These are phyloP conservation scores for Bolboschoenus planiculmis DNA, from an alignment of 176 grass and related monocot species.

Conservation along the genomic window DNA sequence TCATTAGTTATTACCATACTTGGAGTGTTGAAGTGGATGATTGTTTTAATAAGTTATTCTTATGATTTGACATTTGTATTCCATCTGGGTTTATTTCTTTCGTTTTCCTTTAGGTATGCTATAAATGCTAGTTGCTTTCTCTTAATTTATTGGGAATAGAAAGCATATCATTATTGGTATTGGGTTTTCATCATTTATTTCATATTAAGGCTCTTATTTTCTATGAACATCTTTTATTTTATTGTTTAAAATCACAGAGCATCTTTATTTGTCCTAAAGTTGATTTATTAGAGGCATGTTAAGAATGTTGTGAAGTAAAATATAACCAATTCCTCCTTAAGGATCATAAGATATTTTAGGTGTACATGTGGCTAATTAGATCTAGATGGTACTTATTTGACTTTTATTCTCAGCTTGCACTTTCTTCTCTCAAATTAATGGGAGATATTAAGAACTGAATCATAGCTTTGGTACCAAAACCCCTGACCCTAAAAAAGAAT, in stretches of 20 bases:
- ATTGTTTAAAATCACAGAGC: not conserved
- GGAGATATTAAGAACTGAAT: not conserved
- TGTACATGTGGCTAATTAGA: not conserved
- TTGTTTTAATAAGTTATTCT: not conserved
- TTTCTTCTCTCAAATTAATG: not conserved
- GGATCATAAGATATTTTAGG: too few species aligned
- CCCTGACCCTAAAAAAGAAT: not conserved
- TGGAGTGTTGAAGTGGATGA: not conserved
- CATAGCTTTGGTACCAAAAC: not conserved
- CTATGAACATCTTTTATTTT: not conserved
- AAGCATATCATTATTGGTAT: not conserved
- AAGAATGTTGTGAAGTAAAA: not conserved
- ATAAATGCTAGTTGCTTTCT: constrained; percentile 17
- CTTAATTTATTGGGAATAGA: not conserved
- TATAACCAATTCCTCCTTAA: not conserved
- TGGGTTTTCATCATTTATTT: not conserved
- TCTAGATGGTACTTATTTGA: not conserved
- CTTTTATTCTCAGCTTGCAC: not conserved
- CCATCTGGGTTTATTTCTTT: not conserved
- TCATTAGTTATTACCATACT: not conserved
- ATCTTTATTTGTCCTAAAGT: not conserved
- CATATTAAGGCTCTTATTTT: not conserved
- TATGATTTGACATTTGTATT: not conserved
- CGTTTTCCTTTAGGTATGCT: not conserved
- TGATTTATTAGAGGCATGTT: not conserved